Evolutionary conservation across 768 basidiomycete species (phyloP).

Genomic region (Trametes elegans): DNA sequence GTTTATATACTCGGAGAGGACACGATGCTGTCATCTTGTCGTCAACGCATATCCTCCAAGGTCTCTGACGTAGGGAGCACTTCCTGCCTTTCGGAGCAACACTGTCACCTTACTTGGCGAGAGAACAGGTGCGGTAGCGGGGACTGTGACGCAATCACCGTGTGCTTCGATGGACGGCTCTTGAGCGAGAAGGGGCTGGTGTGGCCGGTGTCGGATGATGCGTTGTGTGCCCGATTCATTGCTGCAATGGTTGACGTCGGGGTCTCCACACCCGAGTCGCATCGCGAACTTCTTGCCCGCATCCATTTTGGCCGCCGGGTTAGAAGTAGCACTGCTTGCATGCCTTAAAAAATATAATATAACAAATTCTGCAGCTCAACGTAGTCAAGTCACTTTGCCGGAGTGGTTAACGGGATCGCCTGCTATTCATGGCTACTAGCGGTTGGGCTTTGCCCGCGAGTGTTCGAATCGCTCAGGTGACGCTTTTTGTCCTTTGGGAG

Average conservation of each 20-base stretch:
- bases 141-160: constrained; percentile 5
- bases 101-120: not conserved
- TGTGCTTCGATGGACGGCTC: not conserved
- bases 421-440: constrained; percentile 41
- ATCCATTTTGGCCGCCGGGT: not conserved
- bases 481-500: constrained; percentile 35
- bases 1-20: not conserved
- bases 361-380: no score
- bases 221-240: not conserved
- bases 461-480: constrained; percentile 65
- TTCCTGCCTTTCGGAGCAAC: not conserved
- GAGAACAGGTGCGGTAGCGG: not conserved
- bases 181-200: no score
- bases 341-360: not conserved
- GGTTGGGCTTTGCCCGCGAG: constrained; percentile 62
- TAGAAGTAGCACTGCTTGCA: not conserved
- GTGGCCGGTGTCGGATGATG: not conserved
- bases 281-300: not conserved
- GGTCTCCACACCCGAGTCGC: not conserved
- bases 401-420: constrained; percentile 79
- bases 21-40: constrained; percentile 9
- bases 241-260: not conserved
- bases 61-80: not conserved
- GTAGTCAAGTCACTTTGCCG: constrained; percentile 78
- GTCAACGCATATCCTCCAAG: not conserved